phyloP scores from a whole-genome alignment of 2,329 filamentous ascomycete genomes.

The Colletotrichum tabaci region DNA sequence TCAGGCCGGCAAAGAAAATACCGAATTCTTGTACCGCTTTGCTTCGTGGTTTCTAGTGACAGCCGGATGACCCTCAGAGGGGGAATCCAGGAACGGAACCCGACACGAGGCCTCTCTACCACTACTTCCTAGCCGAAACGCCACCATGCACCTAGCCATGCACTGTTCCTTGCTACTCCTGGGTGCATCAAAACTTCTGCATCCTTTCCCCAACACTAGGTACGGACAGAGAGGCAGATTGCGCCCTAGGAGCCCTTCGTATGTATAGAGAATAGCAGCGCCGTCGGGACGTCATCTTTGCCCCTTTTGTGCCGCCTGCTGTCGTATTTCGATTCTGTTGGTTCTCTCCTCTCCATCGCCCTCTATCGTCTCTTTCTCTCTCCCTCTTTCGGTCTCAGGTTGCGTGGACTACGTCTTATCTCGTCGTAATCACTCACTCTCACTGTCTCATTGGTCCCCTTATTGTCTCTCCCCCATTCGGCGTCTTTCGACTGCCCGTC shows the following conservation, averaged over 20 bases:
- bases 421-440: conserved; percentile 1
- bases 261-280: neutral
- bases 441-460: neutral
- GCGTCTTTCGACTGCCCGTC: neutral
- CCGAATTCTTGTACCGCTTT: neutral
- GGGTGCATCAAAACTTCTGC: neutral
- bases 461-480: neutral
- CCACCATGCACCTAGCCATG: conserved; percentile 26
- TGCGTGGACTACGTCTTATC: neutral
- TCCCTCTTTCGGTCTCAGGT: neutral
- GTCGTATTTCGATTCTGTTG: conserved; percentile 1
- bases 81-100: conserved; percentile 29
- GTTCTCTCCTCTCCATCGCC: neutral
- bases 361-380: neutral
- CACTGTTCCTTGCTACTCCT: neutral
- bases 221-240: neutral
- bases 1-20: conserved; percentile 3
- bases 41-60: neutral
- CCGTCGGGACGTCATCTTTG: conserved; percentile 22
- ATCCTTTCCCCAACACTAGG: too few relatives aligned
- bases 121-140: conserved; percentile 8
- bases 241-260: conserved; percentile 3
- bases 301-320: neutral
- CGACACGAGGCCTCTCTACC: conserved; percentile 5
- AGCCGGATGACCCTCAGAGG: neutral